Conservation (phyloP, 2,329 filamentous ascomycete species). For the Nemania abortiva region DNA sequence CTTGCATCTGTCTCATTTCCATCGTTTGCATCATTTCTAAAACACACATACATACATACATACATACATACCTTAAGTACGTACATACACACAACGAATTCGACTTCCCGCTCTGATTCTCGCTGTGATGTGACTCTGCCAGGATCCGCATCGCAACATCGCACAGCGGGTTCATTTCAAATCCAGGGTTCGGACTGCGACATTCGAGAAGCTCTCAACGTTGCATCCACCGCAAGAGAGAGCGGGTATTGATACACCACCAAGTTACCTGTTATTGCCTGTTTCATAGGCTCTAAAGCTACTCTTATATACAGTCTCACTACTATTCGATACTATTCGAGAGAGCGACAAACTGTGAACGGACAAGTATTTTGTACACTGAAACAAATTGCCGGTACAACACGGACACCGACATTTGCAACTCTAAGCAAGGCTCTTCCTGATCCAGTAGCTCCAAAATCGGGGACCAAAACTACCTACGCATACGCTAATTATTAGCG, state of each 20-base stretch:
- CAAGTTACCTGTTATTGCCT: not conserved
- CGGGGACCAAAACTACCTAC: too few species aligned
- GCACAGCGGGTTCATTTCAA: constrained; percentile 1
- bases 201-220: not conserved
- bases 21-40: constrained; percentile 18
- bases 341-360: not conserved
- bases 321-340: not conserved
- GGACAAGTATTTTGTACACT: constrained; percentile 10
- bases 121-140: not conserved
- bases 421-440: constrained; percentile 26
- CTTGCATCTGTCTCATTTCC: constrained; percentile 10
- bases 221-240: constrained; percentile 5
- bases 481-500: constrained; percentile 20
- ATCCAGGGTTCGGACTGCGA: constrained; percentile 8
- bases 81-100: not conserved
- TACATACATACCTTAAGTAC: not conserved
- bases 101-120: not conserved
- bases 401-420: constrained; percentile 26
- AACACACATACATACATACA: not conserved
- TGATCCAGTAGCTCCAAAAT: constrained; percentile 2
- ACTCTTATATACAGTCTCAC: not conserved
- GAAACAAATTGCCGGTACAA: constrained; percentile 19
- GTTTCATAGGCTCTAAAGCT: not conserved
- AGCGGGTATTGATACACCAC: not conserved
- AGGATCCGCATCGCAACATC: not conserved